These are phyloP conservation scores for Harringtonia aguacate DNA, from an alignment of 2,329 filamentous ascomycete species.

Conservation along the genomic window DNA sequence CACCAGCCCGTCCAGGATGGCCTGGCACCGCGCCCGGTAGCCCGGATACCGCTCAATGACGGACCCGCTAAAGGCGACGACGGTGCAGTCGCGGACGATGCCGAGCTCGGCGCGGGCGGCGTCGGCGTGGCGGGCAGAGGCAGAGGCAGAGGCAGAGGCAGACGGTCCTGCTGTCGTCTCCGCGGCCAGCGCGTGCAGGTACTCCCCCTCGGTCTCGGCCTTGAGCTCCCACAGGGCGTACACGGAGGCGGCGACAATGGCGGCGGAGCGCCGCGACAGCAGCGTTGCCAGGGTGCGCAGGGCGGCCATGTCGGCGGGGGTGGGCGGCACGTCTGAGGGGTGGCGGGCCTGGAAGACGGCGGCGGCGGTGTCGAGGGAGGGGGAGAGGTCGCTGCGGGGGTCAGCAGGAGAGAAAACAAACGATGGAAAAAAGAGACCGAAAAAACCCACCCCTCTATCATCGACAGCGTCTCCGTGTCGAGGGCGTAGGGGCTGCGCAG, in stretches of 20 bases:
- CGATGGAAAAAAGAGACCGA: neutral
- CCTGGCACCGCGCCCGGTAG: slow-evolving; percentile 53
- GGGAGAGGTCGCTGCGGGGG: neutral
- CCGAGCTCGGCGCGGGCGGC: slow-evolving; percentile 36
- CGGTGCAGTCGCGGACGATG: slow-evolving; percentile 29
- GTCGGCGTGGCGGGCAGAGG: too few species aligned
- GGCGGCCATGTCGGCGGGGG: slow-evolving; percentile 35
- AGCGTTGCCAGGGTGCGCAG: slow-evolving; percentile 42
- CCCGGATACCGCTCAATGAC: slow-evolving; percentile 70
- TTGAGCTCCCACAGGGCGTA: slow-evolving; percentile 48
- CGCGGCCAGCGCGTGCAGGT: slow-evolving; percentile 8
- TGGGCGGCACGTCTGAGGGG: slow-evolving; percentile 31
- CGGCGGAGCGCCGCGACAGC: slow-evolving; percentile 47
- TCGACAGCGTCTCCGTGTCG: slow-evolving; percentile 48
- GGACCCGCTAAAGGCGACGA: slow-evolving; percentile 69
- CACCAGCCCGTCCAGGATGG: slow-evolving; percentile 50
- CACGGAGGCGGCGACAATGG: slow-evolving; percentile 47
- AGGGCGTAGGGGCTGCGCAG: slow-evolving; percentile 44
- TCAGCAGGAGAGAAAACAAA: neutral
- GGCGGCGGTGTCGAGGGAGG: slow-evolving; percentile 29
- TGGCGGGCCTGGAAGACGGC: slow-evolving; percentile 38
- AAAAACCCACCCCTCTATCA: slow-evolving; percentile 40
- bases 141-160: too few species aligned
- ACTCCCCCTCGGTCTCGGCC: slow-evolving; percentile 38
- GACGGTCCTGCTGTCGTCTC: neutral